Evolutionary conservation across 306 rosid genomes (phyloP).

Genomic region (Crataegus laevigata): DNA sequence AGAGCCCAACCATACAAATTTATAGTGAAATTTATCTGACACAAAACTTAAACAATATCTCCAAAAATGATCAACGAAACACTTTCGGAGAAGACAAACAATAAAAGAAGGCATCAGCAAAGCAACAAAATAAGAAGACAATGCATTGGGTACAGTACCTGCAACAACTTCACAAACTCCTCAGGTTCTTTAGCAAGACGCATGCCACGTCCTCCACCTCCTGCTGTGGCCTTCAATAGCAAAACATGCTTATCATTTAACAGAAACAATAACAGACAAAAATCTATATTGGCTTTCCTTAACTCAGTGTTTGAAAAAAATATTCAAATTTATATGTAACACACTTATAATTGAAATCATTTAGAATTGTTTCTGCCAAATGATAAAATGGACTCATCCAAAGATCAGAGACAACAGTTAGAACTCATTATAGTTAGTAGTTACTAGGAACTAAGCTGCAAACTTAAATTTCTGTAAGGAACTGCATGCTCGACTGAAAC

Average conservation of each 20-base stretch:
- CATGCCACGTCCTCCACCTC: conserved; percentile 99
- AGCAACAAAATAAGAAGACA: not conserved
- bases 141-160: conserved; percentile 36
- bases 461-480: not conserved
- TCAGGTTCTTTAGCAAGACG: conserved; percentile 95
- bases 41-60: not conserved
- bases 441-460: not conserved
- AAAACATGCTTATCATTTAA: conserved; percentile 28
- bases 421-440: not conserved
- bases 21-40: not conserved
- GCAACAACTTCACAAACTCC: conserved; percentile 94
- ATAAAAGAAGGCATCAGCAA: not conserved
- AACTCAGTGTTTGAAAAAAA: not conserved
- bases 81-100: not conserved
- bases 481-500: not conserved
- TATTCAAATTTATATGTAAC: not conserved
- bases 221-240: conserved; percentile 84
- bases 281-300: not conserved
- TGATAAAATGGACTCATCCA: not conserved
- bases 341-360: not conserved
- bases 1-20: not conserved
- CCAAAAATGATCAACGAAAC: not conserved
- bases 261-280: conserved; percentile 6
- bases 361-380: not conserved
- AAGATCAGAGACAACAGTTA: not conserved